These are phyloP conservation scores for Chalciporus chontae DNA, from an alignment of 768 basidiomycete species.

Conservation along the genomic window DNA sequence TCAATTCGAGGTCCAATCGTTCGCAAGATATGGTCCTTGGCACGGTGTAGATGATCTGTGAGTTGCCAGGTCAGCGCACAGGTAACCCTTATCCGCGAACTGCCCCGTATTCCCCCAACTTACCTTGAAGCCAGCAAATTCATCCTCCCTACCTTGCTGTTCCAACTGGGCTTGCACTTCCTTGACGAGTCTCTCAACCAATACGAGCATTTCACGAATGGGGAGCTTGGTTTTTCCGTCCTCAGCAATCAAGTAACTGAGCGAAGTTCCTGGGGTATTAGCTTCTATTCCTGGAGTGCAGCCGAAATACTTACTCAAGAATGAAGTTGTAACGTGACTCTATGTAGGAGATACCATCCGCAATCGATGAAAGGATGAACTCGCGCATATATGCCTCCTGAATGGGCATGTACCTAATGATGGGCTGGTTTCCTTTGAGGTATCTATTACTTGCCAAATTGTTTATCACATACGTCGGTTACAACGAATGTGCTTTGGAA, in stretches of 20 bases:
- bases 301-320: slow-evolving; percentile 28
- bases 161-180: slow-evolving; percentile 35
- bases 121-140: slow-evolving; percentile 42
- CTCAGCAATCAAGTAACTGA: slow-evolving; percentile 39
- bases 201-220: slow-evolving; percentile 34
- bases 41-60: slow-evolving; percentile 43
- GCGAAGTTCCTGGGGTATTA: neutral
- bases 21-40: slow-evolving; percentile 34
- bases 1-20: slow-evolving; percentile 39
- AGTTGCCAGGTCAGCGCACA: neutral
- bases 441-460: neutral
- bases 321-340: slow-evolving; percentile 41
- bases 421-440: slow-evolving; percentile 18
- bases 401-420: slow-evolving; percentile 24
- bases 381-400: slow-evolving; percentile 17
- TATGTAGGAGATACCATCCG: slow-evolving; percentile 45
- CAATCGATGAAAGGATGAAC: slow-evolving; percentile 39
- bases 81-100: neutral
- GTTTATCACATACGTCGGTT: slow-evolving; percentile 19
- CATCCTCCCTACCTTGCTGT: slow-evolving; percentile 36
- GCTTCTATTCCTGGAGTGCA: neutral
- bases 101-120: neutral
- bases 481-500: slow-evolving; percentile 17
- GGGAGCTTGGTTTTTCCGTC: slow-evolving; percentile 37
- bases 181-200: slow-evolving; percentile 34